These are phyloP conservation scores for Dioscorea cayenensis DNA, from an alignment of 116 monocot genomes.

Conservation along the genomic window DNA sequence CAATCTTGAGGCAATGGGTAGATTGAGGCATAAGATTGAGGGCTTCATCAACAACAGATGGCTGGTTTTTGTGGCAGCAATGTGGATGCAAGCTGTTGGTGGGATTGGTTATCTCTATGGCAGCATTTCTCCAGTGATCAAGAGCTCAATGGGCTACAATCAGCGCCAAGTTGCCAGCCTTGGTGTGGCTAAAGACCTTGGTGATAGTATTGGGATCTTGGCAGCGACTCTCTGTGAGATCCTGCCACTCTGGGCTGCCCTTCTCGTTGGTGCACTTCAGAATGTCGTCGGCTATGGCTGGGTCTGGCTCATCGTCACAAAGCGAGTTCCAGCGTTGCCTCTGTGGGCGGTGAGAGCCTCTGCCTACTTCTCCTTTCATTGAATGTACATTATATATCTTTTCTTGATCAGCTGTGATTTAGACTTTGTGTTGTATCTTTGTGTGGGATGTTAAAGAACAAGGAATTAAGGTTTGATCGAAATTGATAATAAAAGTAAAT, in stretches of 20 bases:
- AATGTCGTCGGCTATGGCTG: conserved; percentile 73
- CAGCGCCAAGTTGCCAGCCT: conserved; percentile 69
- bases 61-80: conserved; percentile 77
- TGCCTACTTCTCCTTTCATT: not conserved
- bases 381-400: not conserved
- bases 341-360: conserved; percentile 81
- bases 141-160: conserved; percentile 59
- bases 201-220: conserved; percentile 72
- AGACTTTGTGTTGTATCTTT: too few relatives aligned
- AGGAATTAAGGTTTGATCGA: too few relatives aligned
- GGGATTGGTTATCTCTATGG: conserved; percentile 87
- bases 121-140: conserved; percentile 70
- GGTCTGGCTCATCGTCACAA: conserved; percentile 70
- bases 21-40: not conserved
- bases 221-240: conserved; percentile 62
- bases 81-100: conserved; percentile 72
- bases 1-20: conserved; percentile 13
- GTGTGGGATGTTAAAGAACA: too few relatives aligned
- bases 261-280: conserved; percentile 66
- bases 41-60: conserved; percentile 69
- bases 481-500: too few relatives aligned
- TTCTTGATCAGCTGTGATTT: too few relatives aligned
- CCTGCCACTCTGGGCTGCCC: conserved; percentile 64
- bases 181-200: conserved; percentile 78
- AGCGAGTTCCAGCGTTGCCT: conserved; percentile 24